These are phyloP conservation scores for Beauveria bassiana DNA, from an alignment of 2,329 filamentous ascomycete genomes.

Conservation along the genomic window DNA sequence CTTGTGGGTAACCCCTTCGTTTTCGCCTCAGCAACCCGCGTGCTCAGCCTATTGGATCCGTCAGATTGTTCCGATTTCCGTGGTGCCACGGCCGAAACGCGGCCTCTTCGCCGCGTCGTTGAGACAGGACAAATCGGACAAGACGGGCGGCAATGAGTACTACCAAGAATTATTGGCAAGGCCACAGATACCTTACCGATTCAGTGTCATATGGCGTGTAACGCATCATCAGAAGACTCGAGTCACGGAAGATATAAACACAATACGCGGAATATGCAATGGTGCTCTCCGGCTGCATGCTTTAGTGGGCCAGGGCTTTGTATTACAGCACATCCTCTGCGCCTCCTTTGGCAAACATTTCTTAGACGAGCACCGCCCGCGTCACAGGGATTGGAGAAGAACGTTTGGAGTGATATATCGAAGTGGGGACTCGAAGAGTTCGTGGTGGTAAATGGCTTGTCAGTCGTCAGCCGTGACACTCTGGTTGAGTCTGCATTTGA, in stretches of 20 bases:
- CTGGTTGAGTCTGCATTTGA: not conserved
- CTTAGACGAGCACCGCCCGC: not conserved
- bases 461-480: not conserved
- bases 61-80: not conserved
- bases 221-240: not conserved
- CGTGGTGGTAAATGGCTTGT: not conserved
- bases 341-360: not conserved
- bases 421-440: not conserved
- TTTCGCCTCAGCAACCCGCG: not conserved
- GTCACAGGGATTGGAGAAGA: not conserved
- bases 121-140: not conserved
- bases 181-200: not conserved
- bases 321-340: conserved; percentile 3
- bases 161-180: not conserved
- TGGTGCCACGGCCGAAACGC: not conserved
- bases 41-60: not conserved
- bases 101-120: not conserved
- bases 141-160: not conserved
- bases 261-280: not conserved
- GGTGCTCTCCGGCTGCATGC: conserved; percentile 3
- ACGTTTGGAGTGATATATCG: not conserved
- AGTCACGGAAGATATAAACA: not conserved
- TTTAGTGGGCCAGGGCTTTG: conserved; percentile 11
- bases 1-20: not conserved
- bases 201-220: not conserved